Percentiles rank a stretch among this genome's conserved stretches.
Conservation (phyloP, 192 early-diverging fungal genomes). For the Coemansia sp. region DNA sequence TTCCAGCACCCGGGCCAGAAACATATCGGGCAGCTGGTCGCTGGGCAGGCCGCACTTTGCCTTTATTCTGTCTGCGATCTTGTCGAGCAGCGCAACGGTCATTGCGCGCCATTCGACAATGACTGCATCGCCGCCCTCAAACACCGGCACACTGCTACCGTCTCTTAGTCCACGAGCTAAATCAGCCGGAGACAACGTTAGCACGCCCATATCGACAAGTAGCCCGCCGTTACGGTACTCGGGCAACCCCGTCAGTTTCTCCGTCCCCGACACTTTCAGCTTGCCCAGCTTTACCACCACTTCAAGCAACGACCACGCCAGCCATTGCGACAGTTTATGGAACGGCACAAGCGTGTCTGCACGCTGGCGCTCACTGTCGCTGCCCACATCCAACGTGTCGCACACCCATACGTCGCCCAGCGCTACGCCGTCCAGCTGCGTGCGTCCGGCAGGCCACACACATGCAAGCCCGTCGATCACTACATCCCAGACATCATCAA, state of each 20-base stretch:
- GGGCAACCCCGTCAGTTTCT: conserved; percentile 80
- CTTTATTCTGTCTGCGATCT: conserved; percentile 64
- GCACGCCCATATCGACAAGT: conserved; percentile 81
- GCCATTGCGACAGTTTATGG: conserved; percentile 96
- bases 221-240: conserved; percentile 87
- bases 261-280: conserved; percentile 56
- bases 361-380: neutral
- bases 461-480: conserved; percentile 73
- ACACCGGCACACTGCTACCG: conserved; percentile 61
- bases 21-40: conserved; percentile 59
- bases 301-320: conserved; percentile 90
- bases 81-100: conserved; percentile 81
- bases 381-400: conserved; percentile 46
- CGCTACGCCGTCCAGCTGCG: conserved; percentile 68
- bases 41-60: conserved; percentile 50
- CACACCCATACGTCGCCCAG: conserved; percentile 93
- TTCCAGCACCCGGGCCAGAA: conserved; percentile 84
- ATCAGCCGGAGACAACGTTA: conserved; percentile 60
- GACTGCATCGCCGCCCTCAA: conserved; percentile 75
- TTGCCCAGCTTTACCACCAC: conserved; percentile 60
- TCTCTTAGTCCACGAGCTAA: conserved; percentile 58
- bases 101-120: conserved; percentile 94
- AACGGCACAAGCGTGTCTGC: conserved; percentile 67
- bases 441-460: conserved; percentile 88
- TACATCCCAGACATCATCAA: conserved; percentile 76